Percentiles rank a stretch among this genome's conserved stretches.
Conservation (phyloP, 495 filamentous ascomycete genomes). For the Xylaria longipes region DNA sequence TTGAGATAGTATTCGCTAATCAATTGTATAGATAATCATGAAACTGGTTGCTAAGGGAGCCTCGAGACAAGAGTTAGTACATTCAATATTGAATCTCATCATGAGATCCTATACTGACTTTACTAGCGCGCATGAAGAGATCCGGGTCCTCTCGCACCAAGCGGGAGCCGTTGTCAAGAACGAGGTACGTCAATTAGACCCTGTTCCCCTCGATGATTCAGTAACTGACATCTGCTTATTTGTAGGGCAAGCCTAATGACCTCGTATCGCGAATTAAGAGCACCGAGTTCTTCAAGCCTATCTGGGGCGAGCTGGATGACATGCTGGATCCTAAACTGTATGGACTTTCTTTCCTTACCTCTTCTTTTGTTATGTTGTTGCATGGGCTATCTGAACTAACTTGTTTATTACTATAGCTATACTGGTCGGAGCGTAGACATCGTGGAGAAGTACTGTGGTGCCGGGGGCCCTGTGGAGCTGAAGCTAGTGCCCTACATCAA, state of each 20-base stretch:
- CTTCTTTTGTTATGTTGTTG: conserved; percentile 6
- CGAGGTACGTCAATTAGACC: conserved; percentile 30
- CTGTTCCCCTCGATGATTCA: neutral
- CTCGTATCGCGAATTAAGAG: conserved; percentile 79
- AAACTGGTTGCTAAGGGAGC: conserved; percentile 74
- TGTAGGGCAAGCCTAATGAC: conserved; percentile 80
- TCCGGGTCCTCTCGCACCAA: conserved; percentile 88
- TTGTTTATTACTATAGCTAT: conserved; percentile 10
- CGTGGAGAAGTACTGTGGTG: conserved; percentile 54
- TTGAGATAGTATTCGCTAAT: conserved; percentile 32
- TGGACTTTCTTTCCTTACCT: conserved; percentile 60
- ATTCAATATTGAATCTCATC: neutral
- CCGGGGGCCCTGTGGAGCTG: conserved; percentile 37
- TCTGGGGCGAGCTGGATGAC: conserved; percentile 74
- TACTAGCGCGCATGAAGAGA: conserved; percentile 79
- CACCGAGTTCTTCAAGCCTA: conserved; percentile 80
- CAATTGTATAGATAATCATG: conserved; percentile 72
- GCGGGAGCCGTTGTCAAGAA: conserved; percentile 81
- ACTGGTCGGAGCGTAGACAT: conserved; percentile 45
- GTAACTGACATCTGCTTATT: neutral
- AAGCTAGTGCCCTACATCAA: conserved; percentile 39
- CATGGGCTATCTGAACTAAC: neutral
- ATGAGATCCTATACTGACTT: neutral
- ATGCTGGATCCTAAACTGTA: conserved; percentile 76
- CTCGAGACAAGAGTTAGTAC: conserved; percentile 71